phyloP scores from a whole-genome alignment of 140 eudicot species.

The Anethum foeniculum region DNA sequence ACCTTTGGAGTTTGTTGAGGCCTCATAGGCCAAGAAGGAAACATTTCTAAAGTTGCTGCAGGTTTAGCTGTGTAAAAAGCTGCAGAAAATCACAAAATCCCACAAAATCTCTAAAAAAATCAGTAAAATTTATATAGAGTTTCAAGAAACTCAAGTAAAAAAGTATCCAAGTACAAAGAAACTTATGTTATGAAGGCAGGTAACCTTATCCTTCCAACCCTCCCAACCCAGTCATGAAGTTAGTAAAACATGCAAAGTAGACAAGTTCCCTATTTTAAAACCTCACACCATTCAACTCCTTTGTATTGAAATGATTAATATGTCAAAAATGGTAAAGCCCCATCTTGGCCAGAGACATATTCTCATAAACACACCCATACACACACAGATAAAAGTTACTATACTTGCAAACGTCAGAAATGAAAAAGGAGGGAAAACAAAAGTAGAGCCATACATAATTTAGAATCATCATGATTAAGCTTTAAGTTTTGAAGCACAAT shows the following conservation, averaged over 20 bases:
- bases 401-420: constrained; percentile 14
- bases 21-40: constrained; percentile 99
- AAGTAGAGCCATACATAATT: constrained; percentile 46
- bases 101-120: constrained; percentile 31
- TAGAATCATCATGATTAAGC: constrained; percentile 58
- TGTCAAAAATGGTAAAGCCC: constrained; percentile 29
- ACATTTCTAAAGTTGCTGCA: constrained; percentile 61
- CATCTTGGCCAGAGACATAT: neutral
- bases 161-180: neutral
- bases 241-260: constrained; percentile 37
- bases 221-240: constrained; percentile 35
- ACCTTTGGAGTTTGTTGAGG: constrained; percentile 52
- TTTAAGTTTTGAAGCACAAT: constrained; percentile 77
- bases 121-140: constrained; percentile 8
- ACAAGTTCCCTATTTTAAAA: constrained; percentile 34
- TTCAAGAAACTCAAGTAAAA: constrained; percentile 2
- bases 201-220: constrained; percentile 35
- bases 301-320: constrained; percentile 31
- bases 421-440: neutral
- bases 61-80: constrained; percentile 83
- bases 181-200: constrained; percentile 10
- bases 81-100: constrained; percentile 64
- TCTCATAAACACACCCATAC: neutral
- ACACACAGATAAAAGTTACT: constrained; percentile 38
- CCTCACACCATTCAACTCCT: constrained; percentile 47